These are phyloP conservation scores for Niebla homalea DNA, from an alignment of 495 filamentous ascomycete species.

Conservation along the genomic window DNA sequence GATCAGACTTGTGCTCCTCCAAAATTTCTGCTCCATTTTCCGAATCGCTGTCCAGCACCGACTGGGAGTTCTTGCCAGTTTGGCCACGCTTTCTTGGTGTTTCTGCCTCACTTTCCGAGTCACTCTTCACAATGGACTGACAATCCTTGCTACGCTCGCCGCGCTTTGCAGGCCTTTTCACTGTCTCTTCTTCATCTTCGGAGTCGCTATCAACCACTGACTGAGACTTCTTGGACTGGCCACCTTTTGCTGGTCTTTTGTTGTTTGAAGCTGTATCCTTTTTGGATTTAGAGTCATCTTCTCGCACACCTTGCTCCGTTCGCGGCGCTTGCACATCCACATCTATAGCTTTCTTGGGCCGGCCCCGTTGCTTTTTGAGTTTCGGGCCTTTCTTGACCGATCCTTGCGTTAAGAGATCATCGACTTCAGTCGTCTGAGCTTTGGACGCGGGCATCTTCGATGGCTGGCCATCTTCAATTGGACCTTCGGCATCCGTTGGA, in stretches of 20 bases:
- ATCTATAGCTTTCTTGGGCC: slow-evolving; percentile 16
- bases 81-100: too few species aligned
- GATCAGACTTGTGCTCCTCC: too few species aligned
- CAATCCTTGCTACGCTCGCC: background rate
- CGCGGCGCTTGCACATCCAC: slow-evolving; percentile 1
- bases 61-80: too few species aligned
- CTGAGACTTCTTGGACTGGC: too few species aligned
- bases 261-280: slow-evolving; percentile 11
- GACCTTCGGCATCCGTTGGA: background rate
- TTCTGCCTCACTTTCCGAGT: background rate
- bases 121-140: background rate
- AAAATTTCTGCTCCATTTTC: too few species aligned
- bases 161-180: background rate
- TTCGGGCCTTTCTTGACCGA: slow-evolving; percentile 6
- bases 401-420: background rate
- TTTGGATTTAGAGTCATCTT: slow-evolving; percentile 1
- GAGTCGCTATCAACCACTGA: too few species aligned
- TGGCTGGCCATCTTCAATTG: background rate
- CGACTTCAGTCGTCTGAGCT: slow-evolving; percentile 8
- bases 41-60: too few species aligned
- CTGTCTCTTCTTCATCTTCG: background rate
- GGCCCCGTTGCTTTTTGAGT: slow-evolving; percentile 17
- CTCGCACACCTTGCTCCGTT: too few species aligned
- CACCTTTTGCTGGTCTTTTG: background rate
- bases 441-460: slow-evolving; percentile 6